Evolutionary conservation across 2,329 filamentous ascomycete species (phyloP), one percentile per base, ranked within the genome.

Genomic region (Periglandula ipomoeae): DNA sequence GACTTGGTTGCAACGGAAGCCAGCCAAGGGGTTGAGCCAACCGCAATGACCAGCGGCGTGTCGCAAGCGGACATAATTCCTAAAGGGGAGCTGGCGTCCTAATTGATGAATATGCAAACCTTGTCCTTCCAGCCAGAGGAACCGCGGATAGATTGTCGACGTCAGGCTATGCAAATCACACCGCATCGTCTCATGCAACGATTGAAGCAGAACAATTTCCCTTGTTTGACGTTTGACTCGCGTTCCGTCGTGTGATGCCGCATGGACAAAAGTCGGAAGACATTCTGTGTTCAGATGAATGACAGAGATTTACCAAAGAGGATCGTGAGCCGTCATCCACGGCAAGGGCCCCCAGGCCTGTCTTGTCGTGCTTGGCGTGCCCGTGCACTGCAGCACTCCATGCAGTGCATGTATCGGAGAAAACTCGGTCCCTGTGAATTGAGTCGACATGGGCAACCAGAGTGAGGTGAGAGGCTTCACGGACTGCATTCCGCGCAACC

Each of bases 11-110:
- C 46, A 32, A 17, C 37, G 22, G 13, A 35, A 26, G 17, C 27
- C 42, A 17, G 32, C 13, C 8, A 35, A 26, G 32, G 8, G n/a
- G 10, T 19, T 24, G 37, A n/a, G 27, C 23, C 6, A 17, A n/a
- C 44, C 24, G 35, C 17, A 23, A 46, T 30, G 49, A 24, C 43
- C 9, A 43, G 39, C 27, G 47, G 39, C 34, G 39, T 47, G 41
- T 54, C 41, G 50, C 48, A 46, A 51, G 44, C 54, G 54, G 56
- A 53, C 52, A 43, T 54, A 52, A 49, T 58, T 50, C 56, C 56
- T 51, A n/a, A 52, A 53, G 53, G 17, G 51, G 53, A 22, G 41
- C 47, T 52, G 50, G 52, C 26, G 49, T 40, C 24, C 26, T 11
- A 27, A 27, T 27, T 11, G 11, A 27, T 27, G 26, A 11, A 11